Base-by-base conservation (phyloP, 208 protist species). In the Trypanosoma mega region DNA sequence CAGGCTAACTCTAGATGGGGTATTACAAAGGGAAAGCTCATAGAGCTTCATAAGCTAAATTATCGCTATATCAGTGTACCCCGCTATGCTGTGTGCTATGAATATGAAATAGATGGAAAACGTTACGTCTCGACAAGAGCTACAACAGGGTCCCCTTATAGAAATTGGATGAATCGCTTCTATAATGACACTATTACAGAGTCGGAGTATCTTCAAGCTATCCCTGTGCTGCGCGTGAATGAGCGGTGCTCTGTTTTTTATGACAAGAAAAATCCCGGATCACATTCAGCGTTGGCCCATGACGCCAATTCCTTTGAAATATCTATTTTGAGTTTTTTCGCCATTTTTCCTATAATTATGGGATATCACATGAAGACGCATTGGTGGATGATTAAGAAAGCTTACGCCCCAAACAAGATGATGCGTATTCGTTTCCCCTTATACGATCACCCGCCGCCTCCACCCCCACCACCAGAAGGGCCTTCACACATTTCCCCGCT, bases 281-380 rank as follows among this genome's bases (percentile, higher is more conserved):
- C 68, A 9, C 83, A 86, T 63, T 86, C 82, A 1, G 88, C 88
- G 16, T 58, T 94, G 3, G 88, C 88, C 0, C 85, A 92, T 44
- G 88, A 92, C 50, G 88, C 88, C 8, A 94, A 94, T 68, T 92
- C 85, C 2, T 92, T 90, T 64, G 82, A 94, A 43, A 92, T 94
- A 37, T 90, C 85, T 3, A 72, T 94, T 39, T 41, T 94, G 18
- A 66, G 64, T 27, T 94, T 90, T 56, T 60, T 91, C 30, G 77
- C 80, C 12, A 73, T 90, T 39, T 92, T 94, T 36, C 85, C 85
- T 4, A 30, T 94, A 14, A 63, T 94, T 27, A 87, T 94, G 85
- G 88, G 83, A 14, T 85, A 90, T 59, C 66, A 76, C 44, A 78
- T 94, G 74, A 94, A 94, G 63, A 62, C 85, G 11, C 73, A 91